Percentiles rank a stretch among this genome's conserved stretches.
These are phyloP conservation scores for Neopestalotiopsis clavispora DNA, from an alignment of 2,329 filamentous ascomycete genomes.

Conservation along the genomic window DNA sequence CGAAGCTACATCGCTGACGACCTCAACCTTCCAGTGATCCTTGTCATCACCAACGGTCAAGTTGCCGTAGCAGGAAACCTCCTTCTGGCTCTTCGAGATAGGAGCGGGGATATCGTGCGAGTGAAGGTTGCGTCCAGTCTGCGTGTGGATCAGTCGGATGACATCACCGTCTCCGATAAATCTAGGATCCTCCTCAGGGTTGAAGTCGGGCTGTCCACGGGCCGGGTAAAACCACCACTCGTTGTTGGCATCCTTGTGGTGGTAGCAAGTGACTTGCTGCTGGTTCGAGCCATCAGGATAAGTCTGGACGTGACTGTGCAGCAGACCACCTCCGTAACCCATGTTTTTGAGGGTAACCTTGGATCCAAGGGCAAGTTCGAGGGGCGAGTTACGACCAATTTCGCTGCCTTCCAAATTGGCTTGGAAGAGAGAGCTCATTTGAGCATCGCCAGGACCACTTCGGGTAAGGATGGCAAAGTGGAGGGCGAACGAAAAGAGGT, in stretches of 20 bases:
- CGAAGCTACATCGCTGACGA: constrained; percentile 87
- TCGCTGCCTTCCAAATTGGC: constrained; percentile 93
- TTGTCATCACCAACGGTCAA: constrained; percentile 94
- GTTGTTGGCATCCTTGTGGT: constrained; percentile 99
- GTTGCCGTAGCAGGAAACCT: constrained; percentile 97
- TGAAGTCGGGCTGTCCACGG: constrained; percentile 74
- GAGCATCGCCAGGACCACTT: constrained; percentile 95
- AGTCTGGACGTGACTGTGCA: constrained; percentile 96
- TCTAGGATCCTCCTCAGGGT: constrained; percentile 71
- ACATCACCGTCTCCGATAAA: constrained; percentile 79
- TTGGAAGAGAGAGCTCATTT: constrained; percentile 99
- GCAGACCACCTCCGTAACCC: constrained; percentile 95
- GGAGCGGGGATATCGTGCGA: constrained; percentile 91
- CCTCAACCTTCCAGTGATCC: constrained; percentile 95
- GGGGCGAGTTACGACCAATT: constrained; percentile 90
- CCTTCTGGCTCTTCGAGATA: constrained; percentile 84
- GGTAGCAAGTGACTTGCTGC: constrained; percentile 98
- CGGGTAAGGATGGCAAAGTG: constrained; percentile 95
- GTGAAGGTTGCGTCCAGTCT: constrained; percentile 96
- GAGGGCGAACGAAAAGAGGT: constrained; percentile 92
- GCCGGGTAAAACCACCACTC: constrained; percentile 99
- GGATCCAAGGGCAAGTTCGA: constrained; percentile 90
- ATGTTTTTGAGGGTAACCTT: constrained; percentile 96
- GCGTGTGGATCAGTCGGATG: constrained; percentile 89
- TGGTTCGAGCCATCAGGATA: constrained; percentile 92